Evolutionary conservation across 192 early-diverging fungal genomes (phyloP).

Genomic region (Coemansia reversa): DNA sequence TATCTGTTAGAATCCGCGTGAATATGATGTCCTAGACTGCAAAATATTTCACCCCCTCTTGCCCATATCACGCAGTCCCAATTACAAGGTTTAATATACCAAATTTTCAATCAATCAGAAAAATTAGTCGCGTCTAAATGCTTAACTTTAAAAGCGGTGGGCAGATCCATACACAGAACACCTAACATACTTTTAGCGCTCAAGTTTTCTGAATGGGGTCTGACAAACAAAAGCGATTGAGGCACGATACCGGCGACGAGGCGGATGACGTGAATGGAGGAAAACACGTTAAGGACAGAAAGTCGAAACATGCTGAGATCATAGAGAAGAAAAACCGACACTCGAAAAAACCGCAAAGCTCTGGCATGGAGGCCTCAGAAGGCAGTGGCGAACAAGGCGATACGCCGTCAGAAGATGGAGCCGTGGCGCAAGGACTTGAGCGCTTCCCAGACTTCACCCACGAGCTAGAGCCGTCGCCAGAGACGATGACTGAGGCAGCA

Average conservation of each 20-base stretch:
- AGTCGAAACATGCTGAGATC: conserved; percentile 5
- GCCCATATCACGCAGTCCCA: too few relatives aligned
- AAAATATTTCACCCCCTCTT: too few relatives aligned
- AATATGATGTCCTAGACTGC: too few relatives aligned
- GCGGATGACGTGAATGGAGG: not conserved
- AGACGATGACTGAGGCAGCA: conserved; percentile 23
- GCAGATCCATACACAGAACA: not conserved
- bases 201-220: not conserved
- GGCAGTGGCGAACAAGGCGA: not conserved
- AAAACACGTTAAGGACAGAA: conserved; percentile 11
- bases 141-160: not conserved
- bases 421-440: conserved; percentile 24
- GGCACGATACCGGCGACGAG: not conserved
- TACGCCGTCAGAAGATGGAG: not conserved
- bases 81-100: too few relatives aligned
- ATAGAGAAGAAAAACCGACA: not conserved
- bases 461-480: conserved; percentile 21
- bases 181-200: not conserved
- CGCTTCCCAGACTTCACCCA: conserved; percentile 54
- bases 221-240: not conserved
- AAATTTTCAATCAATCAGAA: too few relatives aligned
- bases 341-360: not conserved
- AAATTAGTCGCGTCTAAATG: too few relatives aligned
- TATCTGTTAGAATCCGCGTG: too few relatives aligned
- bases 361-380: not conserved